phyloP scores from a whole-genome alignment of 1,284 basidiomycete species.

The Marasmius tenuissimus region DNA sequence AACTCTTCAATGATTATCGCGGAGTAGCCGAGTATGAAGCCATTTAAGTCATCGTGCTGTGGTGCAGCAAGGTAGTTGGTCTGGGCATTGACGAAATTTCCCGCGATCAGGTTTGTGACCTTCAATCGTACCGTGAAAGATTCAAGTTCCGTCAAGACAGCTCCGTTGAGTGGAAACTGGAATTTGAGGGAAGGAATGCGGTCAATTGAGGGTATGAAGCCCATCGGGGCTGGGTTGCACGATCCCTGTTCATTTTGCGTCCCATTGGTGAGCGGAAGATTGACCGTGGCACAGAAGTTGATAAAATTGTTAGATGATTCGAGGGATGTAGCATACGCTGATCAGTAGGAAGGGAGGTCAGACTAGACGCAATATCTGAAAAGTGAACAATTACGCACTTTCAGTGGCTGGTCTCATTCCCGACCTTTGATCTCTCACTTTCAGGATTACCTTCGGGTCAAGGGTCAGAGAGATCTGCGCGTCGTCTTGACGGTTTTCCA shows the following conservation, averaged over 20 bases:
- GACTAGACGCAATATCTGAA: neutral
- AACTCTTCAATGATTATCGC: slow-evolving; percentile 68
- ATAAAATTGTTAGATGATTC: slow-evolving; percentile 52
- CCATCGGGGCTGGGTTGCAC: slow-evolving; percentile 49
- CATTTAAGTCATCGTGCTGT: slow-evolving; percentile 53
- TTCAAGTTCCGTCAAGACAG: slow-evolving; percentile 39
- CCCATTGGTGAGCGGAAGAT: slow-evolving; percentile 33
- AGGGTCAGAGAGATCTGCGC: neutral
- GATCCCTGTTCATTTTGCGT: slow-evolving; percentile 39
- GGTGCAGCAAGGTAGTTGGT: slow-evolving; percentile 60
- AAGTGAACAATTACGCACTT: neutral
- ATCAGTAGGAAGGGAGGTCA: neutral
- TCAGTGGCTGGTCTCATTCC: too few relatives aligned
- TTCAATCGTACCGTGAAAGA: slow-evolving; percentile 51
- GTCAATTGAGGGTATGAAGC: slow-evolving; percentile 33
- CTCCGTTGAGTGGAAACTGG: slow-evolving; percentile 39
- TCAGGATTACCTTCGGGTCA: neutral
- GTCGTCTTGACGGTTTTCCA: neutral
- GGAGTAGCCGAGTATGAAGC: slow-evolving; percentile 58
- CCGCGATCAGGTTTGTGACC: slow-evolving; percentile 42
- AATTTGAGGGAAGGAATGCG: slow-evolving; percentile 49
- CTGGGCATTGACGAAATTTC: slow-evolving; percentile 54
- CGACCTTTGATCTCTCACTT: neutral
- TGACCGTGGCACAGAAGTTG: slow-evolving; percentile 33
- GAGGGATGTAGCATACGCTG: neutral